These are phyloP conservation scores for Saccharomyces paradoxus DNA, from an alignment of 805 yeast species.

Conservation along the genomic window DNA sequence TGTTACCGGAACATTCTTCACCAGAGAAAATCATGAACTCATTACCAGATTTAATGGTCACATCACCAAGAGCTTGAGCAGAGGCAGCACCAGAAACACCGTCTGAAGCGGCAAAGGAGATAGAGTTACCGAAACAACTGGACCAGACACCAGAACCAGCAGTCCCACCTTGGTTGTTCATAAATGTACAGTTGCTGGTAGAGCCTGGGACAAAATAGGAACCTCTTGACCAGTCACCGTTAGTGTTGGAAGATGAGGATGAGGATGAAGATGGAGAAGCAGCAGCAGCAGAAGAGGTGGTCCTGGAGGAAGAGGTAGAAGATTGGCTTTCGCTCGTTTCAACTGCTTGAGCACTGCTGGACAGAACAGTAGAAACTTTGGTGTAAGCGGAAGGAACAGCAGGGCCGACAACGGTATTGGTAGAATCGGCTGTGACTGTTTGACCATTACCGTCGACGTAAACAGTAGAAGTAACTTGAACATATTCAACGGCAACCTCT, in stretches of 20 bases:
- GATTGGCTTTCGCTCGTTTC: constrained; percentile 16
- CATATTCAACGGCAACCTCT: constrained; percentile 52
- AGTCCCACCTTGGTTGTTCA: constrained; percentile 83
- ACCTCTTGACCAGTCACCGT: constrained; percentile 63
- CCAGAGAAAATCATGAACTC: constrained; percentile 83
- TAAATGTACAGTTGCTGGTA: constrained; percentile 64
- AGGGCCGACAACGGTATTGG: constrained; percentile 14
- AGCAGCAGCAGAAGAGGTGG: constrained; percentile 26
- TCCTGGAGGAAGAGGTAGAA: constrained; percentile 22
- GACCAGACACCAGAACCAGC: constrained; percentile 85
- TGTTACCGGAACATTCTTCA: constrained; percentile 43
- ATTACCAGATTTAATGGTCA: constrained; percentile 57
- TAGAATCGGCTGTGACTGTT: constrained; percentile 22
- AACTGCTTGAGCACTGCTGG: constrained; percentile 13
- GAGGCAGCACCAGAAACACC: constrained; percentile 66
- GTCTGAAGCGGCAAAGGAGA: constrained; percentile 74
- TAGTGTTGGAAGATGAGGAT: constrained; percentile 32
- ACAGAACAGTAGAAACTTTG: constrained; percentile 15
- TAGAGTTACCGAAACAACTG: constrained; percentile 79
- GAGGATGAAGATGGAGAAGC: constrained; percentile 33
- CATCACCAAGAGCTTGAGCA: constrained; percentile 61
- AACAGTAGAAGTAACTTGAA: constrained; percentile 73
- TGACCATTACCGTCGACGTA: constrained; percentile 52
- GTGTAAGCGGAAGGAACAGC: constrained; percentile 16
- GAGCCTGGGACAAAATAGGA: constrained; percentile 72